Conservation (phyloP, 805 yeast genomes). For the Saitoella complicata region DNA sequence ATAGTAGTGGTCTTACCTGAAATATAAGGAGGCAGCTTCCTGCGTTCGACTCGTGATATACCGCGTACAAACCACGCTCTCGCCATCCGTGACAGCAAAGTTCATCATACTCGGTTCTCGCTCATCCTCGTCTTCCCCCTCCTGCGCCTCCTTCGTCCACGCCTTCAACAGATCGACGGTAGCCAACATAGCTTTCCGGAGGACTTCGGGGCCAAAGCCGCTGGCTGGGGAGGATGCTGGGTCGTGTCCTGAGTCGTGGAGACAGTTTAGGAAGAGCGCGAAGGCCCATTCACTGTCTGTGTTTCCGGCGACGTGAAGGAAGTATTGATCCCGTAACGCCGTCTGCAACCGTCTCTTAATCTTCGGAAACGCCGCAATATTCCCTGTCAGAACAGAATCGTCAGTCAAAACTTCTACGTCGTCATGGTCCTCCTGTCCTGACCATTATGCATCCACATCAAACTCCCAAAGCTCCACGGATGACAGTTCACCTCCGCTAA, state of each 20-base stretch:
- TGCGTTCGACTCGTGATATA: slow-evolving; percentile 79
- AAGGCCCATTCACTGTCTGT: slow-evolving; percentile 94
- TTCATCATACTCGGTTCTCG: slow-evolving; percentile 73
- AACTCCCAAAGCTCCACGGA: slow-evolving; percentile 73
- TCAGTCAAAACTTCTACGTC: background rate
- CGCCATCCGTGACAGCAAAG: slow-evolving; percentile 91
- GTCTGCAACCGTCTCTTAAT: slow-evolving; percentile 60
- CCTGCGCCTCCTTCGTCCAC: slow-evolving; percentile 52
- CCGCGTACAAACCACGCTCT: slow-evolving; percentile 67
- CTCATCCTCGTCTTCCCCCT: slow-evolving; percentile 21
- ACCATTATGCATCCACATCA: slow-evolving; percentile 97
- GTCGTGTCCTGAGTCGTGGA: slow-evolving; percentile 60
- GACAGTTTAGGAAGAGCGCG: slow-evolving; percentile 68
- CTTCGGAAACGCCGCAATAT: slow-evolving; percentile 46
- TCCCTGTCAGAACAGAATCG: slow-evolving; percentile 22
- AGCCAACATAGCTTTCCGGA: slow-evolving; percentile 52
- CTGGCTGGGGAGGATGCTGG: slow-evolving; percentile 32
- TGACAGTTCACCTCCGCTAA: slow-evolving; percentile 92
- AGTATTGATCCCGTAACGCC: slow-evolving; percentile 65
- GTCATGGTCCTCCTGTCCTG: slow-evolving; percentile 7
- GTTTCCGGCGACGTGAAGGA: slow-evolving; percentile 71
- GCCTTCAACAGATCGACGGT: slow-evolving; percentile 61
- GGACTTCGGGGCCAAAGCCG: slow-evolving; percentile 28
- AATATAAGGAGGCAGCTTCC: slow-evolving; percentile 92
- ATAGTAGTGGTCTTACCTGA: slow-evolving; percentile 17